These are phyloP conservation scores for Pisolithus marmoratus DNA, from an alignment of 768 basidiomycete genomes.

Conservation along the genomic window DNA sequence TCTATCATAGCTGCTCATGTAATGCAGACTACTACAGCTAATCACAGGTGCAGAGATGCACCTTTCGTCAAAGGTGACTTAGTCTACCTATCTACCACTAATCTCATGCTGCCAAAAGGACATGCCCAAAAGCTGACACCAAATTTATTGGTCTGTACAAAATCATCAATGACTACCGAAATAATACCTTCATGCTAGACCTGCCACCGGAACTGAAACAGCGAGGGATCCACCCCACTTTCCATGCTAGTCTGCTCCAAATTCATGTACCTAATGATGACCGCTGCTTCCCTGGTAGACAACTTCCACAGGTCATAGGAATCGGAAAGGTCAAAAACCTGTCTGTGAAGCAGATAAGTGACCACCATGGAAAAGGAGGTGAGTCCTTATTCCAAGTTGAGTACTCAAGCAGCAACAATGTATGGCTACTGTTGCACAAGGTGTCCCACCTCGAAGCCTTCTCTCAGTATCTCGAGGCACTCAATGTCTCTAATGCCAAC, in stretches of 20 bases:
- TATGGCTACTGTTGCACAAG: slow-evolving; percentile 28
- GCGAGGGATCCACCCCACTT: slow-evolving; percentile 24
- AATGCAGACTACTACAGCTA: too few species aligned
- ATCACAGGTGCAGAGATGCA: too few species aligned
- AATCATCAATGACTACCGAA: too few species aligned
- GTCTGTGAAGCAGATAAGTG: slow-evolving; percentile 19
- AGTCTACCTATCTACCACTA: too few species aligned
- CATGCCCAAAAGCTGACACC: too few species aligned
- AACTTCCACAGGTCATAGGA: slow-evolving; percentile 16
- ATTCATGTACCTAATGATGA: slow-evolving; percentile 32
- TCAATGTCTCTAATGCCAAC: not conserved
- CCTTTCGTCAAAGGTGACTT: too few species aligned
- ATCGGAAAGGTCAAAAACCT: slow-evolving; percentile 20
- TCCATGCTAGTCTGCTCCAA: slow-evolving; percentile 28
- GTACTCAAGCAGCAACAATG: slow-evolving; percentile 29
- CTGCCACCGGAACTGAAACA: slow-evolving; percentile 22
- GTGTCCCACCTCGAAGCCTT: slow-evolving; percentile 15
- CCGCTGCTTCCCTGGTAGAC: slow-evolving; percentile 23
- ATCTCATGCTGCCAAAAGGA: too few species aligned
- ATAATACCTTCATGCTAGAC: slow-evolving; percentile 21
- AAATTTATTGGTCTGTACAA: too few species aligned
- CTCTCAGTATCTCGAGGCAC: slow-evolving; percentile 19
- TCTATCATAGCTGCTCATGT: too few species aligned
- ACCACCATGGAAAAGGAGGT: slow-evolving; percentile 21
- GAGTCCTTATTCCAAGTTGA: slow-evolving; percentile 26